Percentiles rank a stretch among this genome's conserved stretches.
Evolutionary conservation across 345 rosid species (phyloP).

Genomic region (Salix purpurea): DNA sequence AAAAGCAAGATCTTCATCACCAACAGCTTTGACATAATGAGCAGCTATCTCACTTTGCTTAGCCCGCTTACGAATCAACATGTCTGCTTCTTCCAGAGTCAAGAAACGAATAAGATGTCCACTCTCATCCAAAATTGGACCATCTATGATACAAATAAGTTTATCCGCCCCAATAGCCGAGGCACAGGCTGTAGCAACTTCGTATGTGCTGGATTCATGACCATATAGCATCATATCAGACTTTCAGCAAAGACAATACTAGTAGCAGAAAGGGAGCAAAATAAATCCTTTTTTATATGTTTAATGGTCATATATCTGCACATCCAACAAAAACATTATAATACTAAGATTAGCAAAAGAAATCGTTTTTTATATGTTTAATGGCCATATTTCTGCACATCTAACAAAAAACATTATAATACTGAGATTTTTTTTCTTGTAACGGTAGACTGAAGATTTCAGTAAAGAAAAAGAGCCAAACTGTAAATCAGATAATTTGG

Average conservation of each 20-base stretch:
- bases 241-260: not conserved
- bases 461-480: not conserved
- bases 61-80: conserved; percentile 69
- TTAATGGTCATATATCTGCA: not conserved
- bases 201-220: conserved; percentile 70
- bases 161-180: conserved; percentile 91
- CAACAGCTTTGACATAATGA: conserved; percentile 83
- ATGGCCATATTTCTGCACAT: not conserved
- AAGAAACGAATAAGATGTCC: conserved; percentile 80
- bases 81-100: conserved; percentile 89
- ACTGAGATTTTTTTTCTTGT: not conserved
- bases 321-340: no score
- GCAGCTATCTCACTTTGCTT: conserved; percentile 92
- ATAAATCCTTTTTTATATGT: not conserved
- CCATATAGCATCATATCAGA: conserved; percentile 4
- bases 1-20: conserved; percentile 37
- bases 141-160: conserved; percentile 87
- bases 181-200: conserved; percentile 99
- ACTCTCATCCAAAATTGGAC: conserved; percentile 80
- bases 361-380: not conserved
- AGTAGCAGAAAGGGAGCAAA: not conserved
- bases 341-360: not conserved
- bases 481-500: not conserved
- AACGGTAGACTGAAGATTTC: not conserved
- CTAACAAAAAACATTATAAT: no score